A percentile compares a stretch with the other conserved stretches of the same genome.
These are phyloP conservation scores for Syzygium jambos DNA, from an alignment of 345 rosid species.

Conservation along the genomic window DNA sequence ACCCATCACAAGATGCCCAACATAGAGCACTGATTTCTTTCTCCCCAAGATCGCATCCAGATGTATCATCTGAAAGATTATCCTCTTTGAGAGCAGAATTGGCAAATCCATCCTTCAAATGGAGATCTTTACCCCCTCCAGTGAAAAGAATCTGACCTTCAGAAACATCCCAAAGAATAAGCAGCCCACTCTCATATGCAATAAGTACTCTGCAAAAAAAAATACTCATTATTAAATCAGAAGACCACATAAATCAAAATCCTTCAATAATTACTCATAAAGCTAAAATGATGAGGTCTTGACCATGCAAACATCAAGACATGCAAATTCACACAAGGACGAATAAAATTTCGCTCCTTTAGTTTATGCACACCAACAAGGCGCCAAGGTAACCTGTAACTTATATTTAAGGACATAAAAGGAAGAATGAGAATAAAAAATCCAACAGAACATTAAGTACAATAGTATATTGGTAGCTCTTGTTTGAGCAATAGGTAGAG, in stretches of 20 bases:
- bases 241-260: not conserved
- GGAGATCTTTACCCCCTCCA: constrained; percentile 62
- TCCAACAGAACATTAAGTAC: not conserved
- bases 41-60: constrained; percentile 20
- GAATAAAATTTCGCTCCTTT: not conserved
- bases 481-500: not conserved
- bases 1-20: constrained; percentile 65
- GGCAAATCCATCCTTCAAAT: constrained; percentile 31
- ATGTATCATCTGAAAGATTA: constrained; percentile 13
- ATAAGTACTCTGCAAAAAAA: constrained; percentile 41
- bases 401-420: not conserved
- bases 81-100: constrained; percentile 11
- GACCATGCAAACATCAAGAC: not conserved
- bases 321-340: not conserved
- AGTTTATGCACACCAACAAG: not conserved
- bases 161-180: constrained; percentile 57
- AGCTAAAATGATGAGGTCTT: not conserved
- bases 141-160: constrained; percentile 36
- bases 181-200: constrained; percentile 55
- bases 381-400: not conserved
- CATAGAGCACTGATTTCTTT: constrained; percentile 69
- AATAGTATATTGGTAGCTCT: not conserved
- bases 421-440: not conserved
- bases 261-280: not conserved
- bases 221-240: not conserved